Evolutionary conservation across 2,329 filamentous ascomycete species (phyloP).

Genomic region (Sordariomycetes sp.): DNA sequence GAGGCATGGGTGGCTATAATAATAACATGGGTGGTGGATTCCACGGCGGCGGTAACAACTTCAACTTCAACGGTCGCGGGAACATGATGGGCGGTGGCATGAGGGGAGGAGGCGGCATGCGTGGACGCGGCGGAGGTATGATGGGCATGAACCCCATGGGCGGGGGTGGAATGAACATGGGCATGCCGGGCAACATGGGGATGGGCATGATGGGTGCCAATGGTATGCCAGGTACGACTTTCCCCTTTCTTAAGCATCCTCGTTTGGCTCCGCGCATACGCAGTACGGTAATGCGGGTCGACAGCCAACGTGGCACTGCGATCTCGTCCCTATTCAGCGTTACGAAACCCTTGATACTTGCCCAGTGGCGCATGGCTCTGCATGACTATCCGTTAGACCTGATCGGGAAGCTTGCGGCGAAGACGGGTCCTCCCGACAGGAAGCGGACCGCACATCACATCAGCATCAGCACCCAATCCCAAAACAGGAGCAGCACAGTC

Average conservation of each 20-base stretch:
- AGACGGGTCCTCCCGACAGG: no score
- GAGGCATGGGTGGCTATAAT: constrained; percentile 31
- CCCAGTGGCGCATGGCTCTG: no score
- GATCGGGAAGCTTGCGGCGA: no score
- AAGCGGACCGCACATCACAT: no score
- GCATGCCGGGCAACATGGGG: constrained; percentile 49
- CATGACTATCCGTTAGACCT: no score
- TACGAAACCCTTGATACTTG: no score
- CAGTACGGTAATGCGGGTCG: no score
- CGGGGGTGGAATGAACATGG: constrained; percentile 42
- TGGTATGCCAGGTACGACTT: constrained; percentile 23
- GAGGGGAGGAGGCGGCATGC: constrained; percentile 42
- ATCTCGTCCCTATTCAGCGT: no score
- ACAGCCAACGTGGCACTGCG: no score
- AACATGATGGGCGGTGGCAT: constrained; percentile 36
- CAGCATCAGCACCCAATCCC: no score
- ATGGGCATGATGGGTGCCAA: constrained; percentile 46
- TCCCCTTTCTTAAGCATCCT: not conserved
- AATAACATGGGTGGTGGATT: constrained; percentile 37
- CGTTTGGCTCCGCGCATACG: not conserved
- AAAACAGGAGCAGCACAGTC: no score
- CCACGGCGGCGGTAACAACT: constrained; percentile 33
- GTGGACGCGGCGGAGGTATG: constrained; percentile 38
- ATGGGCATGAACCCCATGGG: constrained; percentile 38
- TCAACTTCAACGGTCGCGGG: constrained; percentile 31